Evolutionary conservation across 164 flowering plant species (phyloP).

Genomic region (Macadamia integrifolia): DNA sequence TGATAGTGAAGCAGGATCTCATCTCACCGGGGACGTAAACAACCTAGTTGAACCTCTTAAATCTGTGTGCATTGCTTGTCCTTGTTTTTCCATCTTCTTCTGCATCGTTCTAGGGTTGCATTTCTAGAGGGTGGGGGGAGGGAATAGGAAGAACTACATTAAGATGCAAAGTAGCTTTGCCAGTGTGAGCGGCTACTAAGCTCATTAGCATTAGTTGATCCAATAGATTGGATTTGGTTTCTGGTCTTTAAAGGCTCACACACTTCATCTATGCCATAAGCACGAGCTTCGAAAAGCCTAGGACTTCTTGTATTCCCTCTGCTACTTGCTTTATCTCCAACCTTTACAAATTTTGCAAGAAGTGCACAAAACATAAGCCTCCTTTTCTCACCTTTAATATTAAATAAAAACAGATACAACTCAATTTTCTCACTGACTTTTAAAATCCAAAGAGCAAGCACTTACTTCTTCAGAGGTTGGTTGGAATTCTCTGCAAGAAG

Average conservation of each 20-base stretch:
- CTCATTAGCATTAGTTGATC: slow-evolving; percentile 88
- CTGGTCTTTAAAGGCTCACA: slow-evolving; percentile 76
- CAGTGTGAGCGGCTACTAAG: slow-evolving; percentile 92
- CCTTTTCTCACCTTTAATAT: neutral
- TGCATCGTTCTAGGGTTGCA: too few relatives aligned
- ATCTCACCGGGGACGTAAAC: too few relatives aligned
- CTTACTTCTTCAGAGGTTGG: slow-evolving; percentile 66
- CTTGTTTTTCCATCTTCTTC: too few relatives aligned
- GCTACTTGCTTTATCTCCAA: slow-evolving; percentile 83
- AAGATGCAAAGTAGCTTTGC: slow-evolving; percentile 22
- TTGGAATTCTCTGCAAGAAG: slow-evolving; percentile 58
- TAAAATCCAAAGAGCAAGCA: neutral
- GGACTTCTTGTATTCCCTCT: slow-evolving; percentile 82
- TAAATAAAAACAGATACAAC: neutral
- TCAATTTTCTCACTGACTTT: neutral
- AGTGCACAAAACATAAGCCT: neutral
- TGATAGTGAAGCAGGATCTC: too few relatives aligned
- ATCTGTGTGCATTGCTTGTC: too few relatives aligned
- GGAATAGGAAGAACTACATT: neutral
- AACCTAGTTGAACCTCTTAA: too few relatives aligned
- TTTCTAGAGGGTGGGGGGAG: too few relatives aligned
- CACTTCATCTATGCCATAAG: slow-evolving; percentile 52
- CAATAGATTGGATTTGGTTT: slow-evolving; percentile 66
- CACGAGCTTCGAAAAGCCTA: slow-evolving; percentile 69
- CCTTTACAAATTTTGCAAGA: slow-evolving; percentile 18